Conservation (phyloP, 1,284 basidiomycete genomes). For the Pisolithus thermaeus region DNA sequence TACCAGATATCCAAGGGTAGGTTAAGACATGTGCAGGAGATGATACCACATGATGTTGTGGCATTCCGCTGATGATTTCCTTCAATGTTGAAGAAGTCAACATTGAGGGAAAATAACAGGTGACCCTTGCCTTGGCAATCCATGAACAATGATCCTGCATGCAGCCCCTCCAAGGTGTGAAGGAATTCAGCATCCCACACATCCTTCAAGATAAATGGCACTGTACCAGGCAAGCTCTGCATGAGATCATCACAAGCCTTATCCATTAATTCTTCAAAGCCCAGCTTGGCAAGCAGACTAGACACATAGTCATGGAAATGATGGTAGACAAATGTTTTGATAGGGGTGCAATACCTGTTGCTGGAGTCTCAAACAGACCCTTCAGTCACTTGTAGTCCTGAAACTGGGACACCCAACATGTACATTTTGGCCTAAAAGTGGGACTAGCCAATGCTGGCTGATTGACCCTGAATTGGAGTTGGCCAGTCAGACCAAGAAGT, state of each 20-base stretch:
- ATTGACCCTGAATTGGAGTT: no score
- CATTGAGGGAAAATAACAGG: not conserved
- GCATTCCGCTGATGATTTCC: not conserved
- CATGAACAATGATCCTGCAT: not conserved
- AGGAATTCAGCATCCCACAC: slow-evolving; percentile 1
- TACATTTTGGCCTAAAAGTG: no score
- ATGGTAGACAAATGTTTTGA: slow-evolving; percentile 10
- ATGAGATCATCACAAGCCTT: slow-evolving; percentile 14
- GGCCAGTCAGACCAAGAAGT: no score
- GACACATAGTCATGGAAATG: slow-evolving; percentile 9
- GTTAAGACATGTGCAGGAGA: slow-evolving; percentile 14
- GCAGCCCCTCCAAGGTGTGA: no score
- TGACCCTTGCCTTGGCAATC: not conserved
- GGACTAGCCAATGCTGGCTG: no score
- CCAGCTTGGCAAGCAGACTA: no score
- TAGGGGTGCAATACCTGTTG: not conserved
- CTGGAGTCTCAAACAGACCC: no score
- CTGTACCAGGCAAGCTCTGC: not conserved
- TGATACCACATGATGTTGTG: not conserved
- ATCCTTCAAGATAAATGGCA: not conserved
- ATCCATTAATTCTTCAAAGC: no score
- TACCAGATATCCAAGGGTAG: slow-evolving; percentile 30
- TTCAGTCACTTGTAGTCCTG: no score
- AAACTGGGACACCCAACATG: no score
- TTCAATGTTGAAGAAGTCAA: slow-evolving; percentile 3